Evolutionary conservation across 1,139 yeast genomes (phyloP), one percentile per base, ranked within the genome.

Genomic region (Saccharomyces hybrid): DNA sequence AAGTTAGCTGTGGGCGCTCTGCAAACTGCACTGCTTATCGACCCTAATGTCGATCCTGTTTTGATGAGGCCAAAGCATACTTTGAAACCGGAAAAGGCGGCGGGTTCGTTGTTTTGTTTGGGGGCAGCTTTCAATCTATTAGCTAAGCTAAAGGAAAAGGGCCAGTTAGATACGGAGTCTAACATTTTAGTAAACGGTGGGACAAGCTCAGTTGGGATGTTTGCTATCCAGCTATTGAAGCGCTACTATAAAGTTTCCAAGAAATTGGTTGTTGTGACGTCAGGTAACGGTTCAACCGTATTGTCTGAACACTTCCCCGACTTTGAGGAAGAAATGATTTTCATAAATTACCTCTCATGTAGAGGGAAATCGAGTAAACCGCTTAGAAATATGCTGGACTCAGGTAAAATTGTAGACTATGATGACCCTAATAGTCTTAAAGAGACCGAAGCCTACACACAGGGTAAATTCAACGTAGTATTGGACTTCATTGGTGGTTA

Each of bases 151-250:
- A 64, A 64, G 47, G 67, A 57, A 64, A 60, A 55, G 52, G 62
- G 56, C 25, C 57, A 59, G 58, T 68, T 72, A 49, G 65, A 65
- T 34, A 55, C 57, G 5, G 62, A 60, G 16, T 56, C 67, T 2
- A 68, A 68, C 50, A 78, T 86, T 1, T 72, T 86, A 50, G 74
- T 88, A 46, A 74, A 85, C 56, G 96, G 96, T 47, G 93, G 86
- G 13, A 81, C 87, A 3, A 81, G 93, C 1, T 75, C 84, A n/a
- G 86, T 85, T 5, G 95, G 93, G 1, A 69, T 81, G 57, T 78
- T 75, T 70, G 77, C 79, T 2, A 74, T 82, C 29, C 89, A 84
- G 64, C 62, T 86, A 23, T 19, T 19, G 23, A 19, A 19, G 4
- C 23, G 23, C 23, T 19, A 19, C 23, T 19, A 19, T 19, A 19